These are phyloP conservation scores for Hyaloperonospora brassicae DNA, from an alignment of 352 stramenopile species.

Conservation along the genomic window DNA sequence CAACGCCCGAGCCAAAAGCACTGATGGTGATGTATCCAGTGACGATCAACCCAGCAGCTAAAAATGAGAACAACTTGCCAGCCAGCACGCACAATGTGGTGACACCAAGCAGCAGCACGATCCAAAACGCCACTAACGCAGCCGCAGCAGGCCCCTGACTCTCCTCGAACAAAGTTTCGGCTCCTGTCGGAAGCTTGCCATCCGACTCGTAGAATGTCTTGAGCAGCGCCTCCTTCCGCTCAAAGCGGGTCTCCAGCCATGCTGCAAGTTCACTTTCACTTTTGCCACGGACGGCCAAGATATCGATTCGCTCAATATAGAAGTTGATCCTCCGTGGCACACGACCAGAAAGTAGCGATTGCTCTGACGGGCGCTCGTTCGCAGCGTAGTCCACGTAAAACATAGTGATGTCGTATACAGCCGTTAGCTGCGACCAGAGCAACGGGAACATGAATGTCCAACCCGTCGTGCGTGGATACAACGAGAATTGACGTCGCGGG, in stretches of 20 bases:
- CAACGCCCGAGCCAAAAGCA: slow-evolving; percentile 35
- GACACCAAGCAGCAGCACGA: slow-evolving; percentile 31
- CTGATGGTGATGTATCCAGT: slow-evolving; percentile 30
- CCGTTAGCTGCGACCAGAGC: slow-evolving; percentile 44
- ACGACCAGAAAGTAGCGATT: slow-evolving; percentile 47
- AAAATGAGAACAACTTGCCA: slow-evolving; percentile 23
- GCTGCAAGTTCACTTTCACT: slow-evolving; percentile 36
- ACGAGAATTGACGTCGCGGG: slow-evolving; percentile 41
- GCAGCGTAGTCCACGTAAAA: slow-evolving; percentile 65
- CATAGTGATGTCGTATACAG: slow-evolving; percentile 79
- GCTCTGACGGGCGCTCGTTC: slow-evolving; percentile 60
- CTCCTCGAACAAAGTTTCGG: slow-evolving; percentile 37
- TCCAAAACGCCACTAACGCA: slow-evolving; percentile 47
- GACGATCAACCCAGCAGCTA: slow-evolving; percentile 18
- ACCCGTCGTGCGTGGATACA: slow-evolving; percentile 71
- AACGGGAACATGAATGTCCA: slow-evolving; percentile 71
- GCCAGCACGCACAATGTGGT: slow-evolving; percentile 24
- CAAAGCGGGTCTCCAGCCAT: slow-evolving; percentile 63
- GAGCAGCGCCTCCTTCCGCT: slow-evolving; percentile 56
- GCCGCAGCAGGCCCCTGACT: slow-evolving; percentile 24
- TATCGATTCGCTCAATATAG: slow-evolving; percentile 56
- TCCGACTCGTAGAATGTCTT: slow-evolving; percentile 55
- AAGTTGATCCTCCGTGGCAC: slow-evolving; percentile 60
- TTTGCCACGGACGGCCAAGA: slow-evolving; percentile 28
- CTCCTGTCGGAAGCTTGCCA: slow-evolving; percentile 39